Evolutionary conservation across 345 rosid species (phyloP).

Genomic region (Lumnitzera littorea): DNA sequence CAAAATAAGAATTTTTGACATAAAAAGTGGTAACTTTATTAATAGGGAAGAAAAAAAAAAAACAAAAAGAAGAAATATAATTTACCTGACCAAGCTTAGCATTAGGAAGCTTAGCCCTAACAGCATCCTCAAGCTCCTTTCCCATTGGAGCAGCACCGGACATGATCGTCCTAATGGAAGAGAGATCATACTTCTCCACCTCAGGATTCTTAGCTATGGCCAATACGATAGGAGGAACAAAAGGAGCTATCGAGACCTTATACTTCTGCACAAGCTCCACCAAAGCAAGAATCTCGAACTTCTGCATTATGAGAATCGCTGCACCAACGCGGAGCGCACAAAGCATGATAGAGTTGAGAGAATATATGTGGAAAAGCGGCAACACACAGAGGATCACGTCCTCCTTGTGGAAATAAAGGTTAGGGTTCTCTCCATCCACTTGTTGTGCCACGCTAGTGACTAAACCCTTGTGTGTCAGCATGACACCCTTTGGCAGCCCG

Average conservation of each 20-base stretch:
- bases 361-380: constrained; percentile 83
- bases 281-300: constrained; percentile 50
- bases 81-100: constrained; percentile 49
- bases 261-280: constrained; percentile 54
- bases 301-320: constrained; percentile 75
- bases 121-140: constrained; percentile 80
- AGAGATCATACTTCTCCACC: constrained; percentile 54
- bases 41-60: no score
- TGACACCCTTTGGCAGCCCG: constrained; percentile 91
- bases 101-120: constrained; percentile 11
- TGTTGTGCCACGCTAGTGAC: constrained; percentile 87
- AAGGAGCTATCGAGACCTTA: constrained; percentile 65
- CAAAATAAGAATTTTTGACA: no score
- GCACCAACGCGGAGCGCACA: constrained; percentile 83
- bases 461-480: constrained; percentile 73
- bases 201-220: constrained; percentile 57
- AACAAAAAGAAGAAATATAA: no score
- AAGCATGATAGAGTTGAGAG: constrained; percentile 60
- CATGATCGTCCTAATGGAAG: constrained; percentile 57
- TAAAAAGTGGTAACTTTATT: no score
- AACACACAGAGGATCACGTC: constrained; percentile 71
- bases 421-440: constrained; percentile 93
- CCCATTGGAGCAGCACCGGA: constrained; percentile 95
- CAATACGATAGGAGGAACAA: constrained; percentile 78
- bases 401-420: constrained; percentile 53